These are phyloP conservation scores for Oryza officinalis DNA, from an alignment of 176 grass and related monocot species.

Conservation along the genomic window DNA sequence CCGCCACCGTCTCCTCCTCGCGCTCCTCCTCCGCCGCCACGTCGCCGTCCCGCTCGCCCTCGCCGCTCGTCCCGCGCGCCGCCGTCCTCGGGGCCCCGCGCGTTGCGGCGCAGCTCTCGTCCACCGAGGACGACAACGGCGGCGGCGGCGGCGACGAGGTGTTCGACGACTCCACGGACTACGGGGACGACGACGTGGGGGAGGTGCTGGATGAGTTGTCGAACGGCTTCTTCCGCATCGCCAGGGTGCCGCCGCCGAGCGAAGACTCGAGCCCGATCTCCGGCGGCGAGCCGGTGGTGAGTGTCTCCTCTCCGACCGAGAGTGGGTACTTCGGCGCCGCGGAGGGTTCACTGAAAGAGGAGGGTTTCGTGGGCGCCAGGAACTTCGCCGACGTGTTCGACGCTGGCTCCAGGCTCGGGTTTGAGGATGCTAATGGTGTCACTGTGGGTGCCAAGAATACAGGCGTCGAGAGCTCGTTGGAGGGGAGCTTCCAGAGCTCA, in stretches of 20 bases:
- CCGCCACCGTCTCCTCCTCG: slow-evolving; percentile 25
- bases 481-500: slow-evolving; percentile 37
- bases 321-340: slow-evolving; percentile 3
- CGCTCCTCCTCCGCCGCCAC: slow-evolving; percentile 34
- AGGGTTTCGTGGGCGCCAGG: slow-evolving; percentile 1
- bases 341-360: slow-evolving; percentile 13
- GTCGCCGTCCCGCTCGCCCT: slow-evolving; percentile 39
- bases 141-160: slow-evolving; percentile 20
- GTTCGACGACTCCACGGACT: slow-evolving; percentile 34
- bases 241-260: slow-evolving; percentile 28
- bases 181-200: slow-evolving; percentile 28
- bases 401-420: neutral
- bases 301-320: neutral
- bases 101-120: slow-evolving; percentile 47
- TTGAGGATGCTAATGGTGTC: slow-evolving; percentile 14
- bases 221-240: slow-evolving; percentile 48
- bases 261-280: neutral
- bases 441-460: neutral
- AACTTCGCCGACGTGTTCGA: slow-evolving; percentile 14
- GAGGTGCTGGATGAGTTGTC: slow-evolving; percentile 39
- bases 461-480: slow-evolving; percentile 6
- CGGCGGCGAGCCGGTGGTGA: neutral
- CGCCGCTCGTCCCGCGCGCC: neutral
- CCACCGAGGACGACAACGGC: slow-evolving; percentile 21
- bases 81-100: slow-evolving; percentile 36